Conservation (phyloP, 768 basidiomycete species). For the Calvatia gigantea region DNA sequence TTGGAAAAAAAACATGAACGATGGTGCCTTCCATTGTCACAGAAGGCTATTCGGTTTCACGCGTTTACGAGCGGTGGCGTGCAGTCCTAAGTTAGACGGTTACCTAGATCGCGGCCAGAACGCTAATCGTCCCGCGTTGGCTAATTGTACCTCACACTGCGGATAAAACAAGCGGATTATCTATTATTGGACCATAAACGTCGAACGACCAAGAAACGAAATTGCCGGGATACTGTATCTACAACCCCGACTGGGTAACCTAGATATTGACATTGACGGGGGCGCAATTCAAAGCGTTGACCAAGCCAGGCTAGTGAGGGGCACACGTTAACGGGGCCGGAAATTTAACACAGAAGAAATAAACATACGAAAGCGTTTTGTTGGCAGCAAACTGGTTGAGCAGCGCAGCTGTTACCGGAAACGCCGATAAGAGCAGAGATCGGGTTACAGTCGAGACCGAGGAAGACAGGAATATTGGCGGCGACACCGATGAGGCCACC, state of each 20-base stretch:
- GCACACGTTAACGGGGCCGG: background rate
- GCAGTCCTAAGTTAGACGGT: no score
- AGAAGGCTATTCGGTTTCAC: conserved; percentile 74
- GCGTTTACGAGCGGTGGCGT: no score
- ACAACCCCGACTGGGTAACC: no score
- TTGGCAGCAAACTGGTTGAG: conserved; percentile 8
- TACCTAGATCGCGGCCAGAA: no score
- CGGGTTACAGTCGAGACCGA: conserved; percentile 4
- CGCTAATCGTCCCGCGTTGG: no score
- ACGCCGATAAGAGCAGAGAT: conserved; percentile 2
- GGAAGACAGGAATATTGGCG: background rate
- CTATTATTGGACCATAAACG: no score
- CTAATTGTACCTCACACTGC: no score
- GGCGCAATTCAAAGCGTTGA: conserved; percentile 3
- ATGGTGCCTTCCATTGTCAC: conserved; percentile 35
- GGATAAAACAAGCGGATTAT: no score
- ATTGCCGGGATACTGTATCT: background rate
- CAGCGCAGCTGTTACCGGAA: background rate
- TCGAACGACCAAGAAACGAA: background rate
- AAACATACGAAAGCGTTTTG: background rate
- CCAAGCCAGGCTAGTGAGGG: background rate
- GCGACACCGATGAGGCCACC: conserved; percentile 3
- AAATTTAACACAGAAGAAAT: background rate
- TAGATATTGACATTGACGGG: conserved; percentile 1
- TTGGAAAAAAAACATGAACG: no score